Base-by-base conservation (phyloP, 2,329 filamentous ascomycete species). In the Dactylonectria estremocensis region DNA sequence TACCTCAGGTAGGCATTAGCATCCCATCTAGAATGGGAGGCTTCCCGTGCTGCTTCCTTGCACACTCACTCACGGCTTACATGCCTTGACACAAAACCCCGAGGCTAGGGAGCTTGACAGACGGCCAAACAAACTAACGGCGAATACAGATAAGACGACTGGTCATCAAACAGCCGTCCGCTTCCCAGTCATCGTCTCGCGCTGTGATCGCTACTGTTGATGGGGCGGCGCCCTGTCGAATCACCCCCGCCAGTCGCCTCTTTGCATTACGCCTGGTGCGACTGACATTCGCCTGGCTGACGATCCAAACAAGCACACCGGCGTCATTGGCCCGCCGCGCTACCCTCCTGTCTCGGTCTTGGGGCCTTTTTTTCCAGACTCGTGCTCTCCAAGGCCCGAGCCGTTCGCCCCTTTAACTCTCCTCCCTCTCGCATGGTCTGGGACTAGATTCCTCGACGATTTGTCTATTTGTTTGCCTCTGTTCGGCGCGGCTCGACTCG, bases 271-370 rank as follows among this genome's bases (percentile, higher is more conserved):
- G 59, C 68, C 68, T 66, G 69, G 69, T 71, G 69, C 72, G 67
- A 71, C 72, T 69, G 57, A 73, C 66, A 72, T 71, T 76, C 69
- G 67, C 67, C 73, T 71, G 66, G 64, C 65, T 45, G 72, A 72
- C 69, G 74, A 76, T 76, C 71, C 66, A 70, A 76, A 71, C 72
- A 74, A 70, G 61, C 60, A 66, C 70, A 50, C 66, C 66, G 64
- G 73, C 72, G 69, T 76, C 67, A 74, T 76, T 76, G 74, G 74
- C 69, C 63, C 68, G 65, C 64, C 56, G 71, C 68, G 67, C 61
- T 60, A 70, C 69, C 71, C 68, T 67, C 66, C 62, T 68, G 63
- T 66, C 68, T 71, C 69, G 72, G 69, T 60, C 46, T 33, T 46
- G 40, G 50, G 50, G 28, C 20, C 33, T 55, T 59, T 64, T 37